Evolutionary conservation across 148 eudicot genomes (phyloP), one percentile per base, ranked within the genome.

Genomic region (Silene uniflora): DNA sequence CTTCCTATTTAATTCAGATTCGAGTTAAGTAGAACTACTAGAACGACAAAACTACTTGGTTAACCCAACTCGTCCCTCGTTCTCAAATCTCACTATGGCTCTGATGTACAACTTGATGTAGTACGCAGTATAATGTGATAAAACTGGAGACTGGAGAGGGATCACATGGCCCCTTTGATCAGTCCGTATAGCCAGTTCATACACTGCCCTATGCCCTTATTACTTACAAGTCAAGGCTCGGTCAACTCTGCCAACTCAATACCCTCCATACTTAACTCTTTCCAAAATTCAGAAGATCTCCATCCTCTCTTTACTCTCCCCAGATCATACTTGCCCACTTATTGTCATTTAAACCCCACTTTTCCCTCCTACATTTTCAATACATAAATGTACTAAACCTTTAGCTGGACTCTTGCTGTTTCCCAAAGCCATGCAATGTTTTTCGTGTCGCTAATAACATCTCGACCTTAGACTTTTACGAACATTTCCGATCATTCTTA

Each of bases 231-330:
- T 81, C 80, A 81, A 76, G 77, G 14, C 27, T 10, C 3, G 71
- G 83, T 81, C 80, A 81, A 81, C 66, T 59, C 59, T 76, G 55
- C 77, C 77, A 79, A 46, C 73, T 67, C 77, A 78, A 73, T 56
- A 17, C 69, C n/a, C 62, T 69, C 62, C 39, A 22, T 10, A 12
- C 19, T 73, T 67, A 27, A 23, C 29, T 39, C 63, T 49, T 67
- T 67, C 19, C 72, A 56, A 18, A 76, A 54, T 52, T 73, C 81
- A 73, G 69, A 67, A 39, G 17, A 68, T 59, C 55, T 66, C 25
- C 35, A 6, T 49, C 69, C 71, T 46, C 24, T 49, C 44, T 49
- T 56, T 58, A 62, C 17, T 23, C 69, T 25, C 21, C 21, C 29
- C 32, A 25, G 5, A 0, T 3, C 49, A 42, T 59, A 6, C 23